Base-by-base conservation (phyloP, 2,329 filamentous ascomycete species). In the Aspergillus flavus region DNA sequence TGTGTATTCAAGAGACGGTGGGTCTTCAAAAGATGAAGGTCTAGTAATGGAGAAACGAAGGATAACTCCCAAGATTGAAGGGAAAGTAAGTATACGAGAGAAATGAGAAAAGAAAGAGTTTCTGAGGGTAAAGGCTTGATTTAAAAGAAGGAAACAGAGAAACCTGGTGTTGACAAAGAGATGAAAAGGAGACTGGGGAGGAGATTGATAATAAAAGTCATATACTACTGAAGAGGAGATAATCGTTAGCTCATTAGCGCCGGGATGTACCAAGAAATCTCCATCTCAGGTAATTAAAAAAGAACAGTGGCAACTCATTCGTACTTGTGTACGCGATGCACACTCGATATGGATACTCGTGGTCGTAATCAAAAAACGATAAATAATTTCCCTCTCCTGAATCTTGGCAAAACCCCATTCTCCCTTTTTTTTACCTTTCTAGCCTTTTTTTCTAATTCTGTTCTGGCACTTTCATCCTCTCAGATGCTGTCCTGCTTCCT, bases 271-370 rank as follows among this genome's bases (percentile, higher is more conserved):
- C n/a, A 39, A 55, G 26, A 23, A 55, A 39, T 36, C n/a, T 6
- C 32, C 52, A 19, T 55, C 26, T 34, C 23, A 23, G 39, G 28
- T 52, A 55, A 55, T 36, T 39, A 55, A 55, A 39, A 57, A 34
- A 34, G 36, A 62, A 43, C 58, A 65, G 66, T 67, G 66, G 66
- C 65, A 63, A 68, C 39, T 50, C 52, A 62, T 48, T 56, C 62
- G 59, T 57, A 58, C 53, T 21, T 39, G 52, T 26, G 62, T 55
- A 56, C 52, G 52, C 52, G 52, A 55, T 55, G 32, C 39, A 39
- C 52, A 34, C 46, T 41, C 57, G 65, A 63, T 52, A 64, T 62
- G 59, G 59, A 56, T 53, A 39, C 53, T 43, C 34, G 41, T 53
- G 60, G 52, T 55, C 52, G 52, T 55, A 55, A 55, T 55, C 32